Percentiles rank a stretch among this genome's conserved stretches.
Conservation (phyloP, 345 rosid species). For the Syzygium oleosum region DNA sequence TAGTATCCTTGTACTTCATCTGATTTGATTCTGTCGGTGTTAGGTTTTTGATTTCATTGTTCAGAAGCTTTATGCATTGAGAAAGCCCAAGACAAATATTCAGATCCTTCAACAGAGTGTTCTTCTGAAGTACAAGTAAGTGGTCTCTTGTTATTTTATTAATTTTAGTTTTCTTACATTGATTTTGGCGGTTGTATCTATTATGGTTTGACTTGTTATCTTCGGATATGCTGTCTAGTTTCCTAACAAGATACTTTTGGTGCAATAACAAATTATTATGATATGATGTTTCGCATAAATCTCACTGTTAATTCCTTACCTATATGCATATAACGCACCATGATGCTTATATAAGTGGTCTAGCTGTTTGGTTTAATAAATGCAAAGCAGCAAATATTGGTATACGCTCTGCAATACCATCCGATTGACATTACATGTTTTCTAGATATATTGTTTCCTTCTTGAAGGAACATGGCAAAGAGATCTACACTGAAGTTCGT, state of each 20-base stretch:
- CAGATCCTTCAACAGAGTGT: slow-evolving; percentile 98
- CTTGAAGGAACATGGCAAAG: slow-evolving; percentile 91
- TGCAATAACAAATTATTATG: not conserved
- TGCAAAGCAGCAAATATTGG: not conserved
- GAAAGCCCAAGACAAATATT: slow-evolving; percentile 98
- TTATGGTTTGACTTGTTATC: not conserved
- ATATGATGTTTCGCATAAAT: not conserved
- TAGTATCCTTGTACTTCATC: not conserved
- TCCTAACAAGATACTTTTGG: not conserved
- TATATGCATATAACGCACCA: not conserved
- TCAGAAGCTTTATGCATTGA: slow-evolving; percentile 91
- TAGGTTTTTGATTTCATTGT: slow-evolving; percentile 96
- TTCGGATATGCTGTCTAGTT: not conserved
- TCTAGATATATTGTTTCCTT: slow-evolving; percentile 76
- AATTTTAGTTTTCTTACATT: not conserved
- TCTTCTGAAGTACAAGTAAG: slow-evolving; percentile 91
- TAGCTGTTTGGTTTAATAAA: not conserved
- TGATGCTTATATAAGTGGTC: not conserved
- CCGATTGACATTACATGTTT: not conserved
- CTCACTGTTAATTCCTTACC: not conserved
- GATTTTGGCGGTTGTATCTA: not conserved
- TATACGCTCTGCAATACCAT: not conserved
- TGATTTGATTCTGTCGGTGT: not conserved
- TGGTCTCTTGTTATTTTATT: slow-evolving; percentile 3
- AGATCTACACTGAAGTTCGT: slow-evolving; percentile 80